These are phyloP conservation scores for Globisporangium cederbergense DNA, from an alignment of 352 stramenopile species.

Conservation along the genomic window DNA sequence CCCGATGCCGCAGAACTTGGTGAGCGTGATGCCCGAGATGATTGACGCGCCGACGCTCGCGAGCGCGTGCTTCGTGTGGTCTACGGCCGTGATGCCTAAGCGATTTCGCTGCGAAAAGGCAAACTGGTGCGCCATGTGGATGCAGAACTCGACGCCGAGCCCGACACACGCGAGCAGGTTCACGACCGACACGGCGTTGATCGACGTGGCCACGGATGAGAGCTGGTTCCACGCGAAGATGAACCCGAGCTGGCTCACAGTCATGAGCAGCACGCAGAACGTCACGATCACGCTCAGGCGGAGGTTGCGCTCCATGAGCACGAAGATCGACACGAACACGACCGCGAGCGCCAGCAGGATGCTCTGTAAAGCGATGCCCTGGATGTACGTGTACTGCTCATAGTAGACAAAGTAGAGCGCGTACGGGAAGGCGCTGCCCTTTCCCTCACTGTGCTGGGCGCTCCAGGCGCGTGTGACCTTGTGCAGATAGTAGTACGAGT, in stretches of 20 bases:
- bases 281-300: constrained; percentile 65
- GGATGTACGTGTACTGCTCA: constrained; percentile 91
- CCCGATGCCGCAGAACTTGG: constrained; percentile 88
- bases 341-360: constrained; percentile 77
- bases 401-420: constrained; percentile 91
- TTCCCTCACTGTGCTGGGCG: constrained; percentile 2
- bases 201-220: constrained; percentile 53
- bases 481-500: constrained; percentile 88
- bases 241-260: constrained; percentile 71
- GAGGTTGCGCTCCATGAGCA: constrained; percentile 72
- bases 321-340: constrained; percentile 73
- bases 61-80: constrained; percentile 76
- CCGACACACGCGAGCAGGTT: constrained; percentile 88
- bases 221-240: constrained; percentile 80
- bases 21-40: constrained; percentile 90
- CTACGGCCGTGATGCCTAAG: constrained; percentile 42
- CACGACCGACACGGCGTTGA: constrained; percentile 90
- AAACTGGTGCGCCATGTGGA: constrained; percentile 88
- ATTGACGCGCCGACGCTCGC: constrained; percentile 75
- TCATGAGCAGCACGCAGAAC: constrained; percentile 77
- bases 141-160: constrained; percentile 87
- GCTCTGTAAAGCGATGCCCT: constrained; percentile 85
- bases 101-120: constrained; percentile 46
- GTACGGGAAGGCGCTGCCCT: constrained; percentile 74
- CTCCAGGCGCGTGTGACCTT: constrained; percentile 44